Base-by-base conservation (phyloP, 768 basidiomycete species). In the Lactifluus pinguis region DNA sequence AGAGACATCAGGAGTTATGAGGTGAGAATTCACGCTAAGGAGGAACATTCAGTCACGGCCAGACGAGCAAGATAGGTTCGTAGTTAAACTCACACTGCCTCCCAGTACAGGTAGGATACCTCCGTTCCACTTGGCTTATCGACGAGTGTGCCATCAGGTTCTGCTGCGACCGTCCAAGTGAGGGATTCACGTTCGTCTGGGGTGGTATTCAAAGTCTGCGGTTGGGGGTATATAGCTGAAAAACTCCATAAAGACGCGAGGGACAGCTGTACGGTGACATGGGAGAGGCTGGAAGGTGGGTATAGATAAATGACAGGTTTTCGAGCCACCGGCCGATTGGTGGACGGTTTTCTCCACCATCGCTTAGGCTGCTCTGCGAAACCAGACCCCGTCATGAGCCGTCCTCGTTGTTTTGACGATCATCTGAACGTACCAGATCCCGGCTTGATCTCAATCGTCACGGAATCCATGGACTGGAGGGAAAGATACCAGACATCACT, bases 281-380 rank as follows among this genome's bases (percentile, higher is more conserved):
- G 38, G 14, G 45, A 30, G 17, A 62, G 51, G 32, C 55, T 44
- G 6, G 32, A 49, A 2, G 56, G 51, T 2, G 55, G 55, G 10
- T 34, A 53, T 21, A 57, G 45, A 34, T 57, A 62, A 29, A 62
- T 49, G 25, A 62, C 48, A 15, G 56, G 61, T 32, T 62, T 62
- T 14, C 54, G 56, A 25, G 14, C 4, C 11, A 6, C 34, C 8
- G 17, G 17, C 1, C 32, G 5, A 9, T 9, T 25, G 2, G 25
- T 25, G 25, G 25, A 25, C n/a, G n/a, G n/a, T 25, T 25, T 25
- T 25, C 25, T 25, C 25, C 25, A 25, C 25, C 25, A 25, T 25
- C 25, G 25, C 25, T 25, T 25, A 25, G 25, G 25, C 25, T 25
- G 1, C 25, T 25, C 25, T 25, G 25, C 25, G 25, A 25, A 34